Base-by-base conservation (phyloP, 139 green algal species). In the Tetradesmus lagerheimii region DNA sequence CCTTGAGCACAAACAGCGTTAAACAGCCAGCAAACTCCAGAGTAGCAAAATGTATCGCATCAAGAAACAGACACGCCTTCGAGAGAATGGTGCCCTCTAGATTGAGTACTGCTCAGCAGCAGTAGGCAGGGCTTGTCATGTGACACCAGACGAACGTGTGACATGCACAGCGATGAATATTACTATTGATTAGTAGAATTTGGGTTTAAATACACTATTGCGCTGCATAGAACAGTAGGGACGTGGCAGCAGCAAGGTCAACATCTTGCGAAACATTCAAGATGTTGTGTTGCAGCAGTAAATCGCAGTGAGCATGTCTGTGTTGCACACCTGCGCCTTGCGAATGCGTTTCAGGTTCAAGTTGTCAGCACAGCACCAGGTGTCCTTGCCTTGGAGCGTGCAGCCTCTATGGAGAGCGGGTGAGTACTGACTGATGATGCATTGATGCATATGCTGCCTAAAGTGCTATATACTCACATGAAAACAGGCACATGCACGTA, bases 401-500 rank as follows among this genome's bases (percentile, higher is more conserved):
- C 57, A 71, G 31, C 38, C 16, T 34, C 75, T 3, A 83, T 83
- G 77, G 77, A 83, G 37, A 83, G 35, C 77, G 77, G 77, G 77
- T 83, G 41, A 45, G 77, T 53, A 71, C 57, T 71, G 57, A 5
- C 57, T 71, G 57, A 71, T 31, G 57, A 71, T 62, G 47, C 47
- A 62, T 11, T 23, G 57, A 20, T 71, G 57, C 23, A 71, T 8
- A 31, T 31, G 57, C 25, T 71, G 57, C 57, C 23, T 62, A 14
- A 23, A 23, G 4, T 62, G 47, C 2, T 23, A 1, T 14, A 62
- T 1, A 62, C 6, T 62, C 47, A 14, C 47, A 62, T 20, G 8
- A 18, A 12, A 23, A 23, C 47, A 2, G 2, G 47, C 20, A 20
- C 1, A 16, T 62, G 47, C 47, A 62, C 47, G 20, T n/a, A 18